Evolutionary conservation across 257 asterid genomes (phyloP), one percentile per base, ranked within the genome.

Genomic region (Lantana camara): DNA sequence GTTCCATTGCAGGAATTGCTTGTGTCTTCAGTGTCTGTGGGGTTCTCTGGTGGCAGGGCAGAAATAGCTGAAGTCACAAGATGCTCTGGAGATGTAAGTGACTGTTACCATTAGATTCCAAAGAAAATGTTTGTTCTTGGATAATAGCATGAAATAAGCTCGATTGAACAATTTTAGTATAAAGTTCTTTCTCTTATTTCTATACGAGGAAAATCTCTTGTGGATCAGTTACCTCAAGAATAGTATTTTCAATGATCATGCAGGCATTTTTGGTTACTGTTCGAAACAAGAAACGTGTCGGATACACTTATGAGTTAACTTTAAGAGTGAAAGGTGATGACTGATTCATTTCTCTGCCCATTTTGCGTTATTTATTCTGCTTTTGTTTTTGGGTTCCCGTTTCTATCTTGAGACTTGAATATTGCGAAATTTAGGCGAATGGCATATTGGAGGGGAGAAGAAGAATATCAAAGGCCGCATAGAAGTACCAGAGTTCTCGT

Each of bases 201-300:
- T n/a, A n/a, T n/a, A n/a, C n/a, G n/a, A n/a, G n/a, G n/a, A n/a
- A n/a, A n/a, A n/a, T n/a, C n/a, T n/a, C n/a, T n/a, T n/a, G n/a
- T n/a, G n/a, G n/a, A n/a, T n/a, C n/a, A n/a, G n/a, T n/a, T n/a
- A n/a, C n/a, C n/a, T n/a, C n/a, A n/a, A n/a, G n/a, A n/a, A n/a
- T n/a, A n/a, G n/a, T n/a, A n/a, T n/a, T n/a, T n/a, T n/a, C n/a
- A n/a, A n/a, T n/a, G n/a, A n/a, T n/a, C n/a, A n/a, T n/a, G 22
- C 88, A 87, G 93, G 95, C 95, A 49, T 84, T 84, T 57, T 71
- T 82, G 71, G 80, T 87, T 54, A 84, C 81, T 5, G 95, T 87
- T 22, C 82, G 93, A 13, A 87, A 87, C 70, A 87, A 82, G 70
- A 87, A 85, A 67, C 88, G 95, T 3, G 85, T 87, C 72, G 95